A percentile compares a stretch with the other conserved stretches of the same genome.
Conservation (phyloP, 1,284 basidiomycete species). For the Puccinia sorghi region DNA sequence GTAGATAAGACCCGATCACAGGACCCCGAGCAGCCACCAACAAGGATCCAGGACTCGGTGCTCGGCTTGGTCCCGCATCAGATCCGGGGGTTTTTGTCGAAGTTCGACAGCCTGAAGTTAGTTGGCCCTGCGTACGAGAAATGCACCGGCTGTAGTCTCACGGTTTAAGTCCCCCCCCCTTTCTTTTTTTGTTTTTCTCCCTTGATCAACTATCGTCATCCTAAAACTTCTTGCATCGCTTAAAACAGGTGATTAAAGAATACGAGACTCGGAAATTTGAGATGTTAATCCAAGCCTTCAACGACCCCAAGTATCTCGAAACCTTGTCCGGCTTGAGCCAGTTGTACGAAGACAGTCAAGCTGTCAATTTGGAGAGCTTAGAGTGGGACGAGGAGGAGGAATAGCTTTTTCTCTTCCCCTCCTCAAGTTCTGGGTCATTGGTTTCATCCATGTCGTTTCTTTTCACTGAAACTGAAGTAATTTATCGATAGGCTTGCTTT, state of each 20-base stretch:
- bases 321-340: constrained; percentile 79
- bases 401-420: too few species aligned
- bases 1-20: constrained; percentile 47
- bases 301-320: constrained; percentile 79
- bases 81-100: constrained; percentile 80
- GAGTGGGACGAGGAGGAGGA: constrained; percentile 49
- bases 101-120: constrained; percentile 80
- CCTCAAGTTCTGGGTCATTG: too few species aligned
- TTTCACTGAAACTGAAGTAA: too few species aligned
- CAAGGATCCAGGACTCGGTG: constrained; percentile 62
- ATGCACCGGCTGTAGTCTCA: constrained; percentile 81
- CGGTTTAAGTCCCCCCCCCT: not conserved
- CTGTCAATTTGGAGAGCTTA: constrained; percentile 47
- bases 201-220: too few species aligned
- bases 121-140: constrained; percentile 80
- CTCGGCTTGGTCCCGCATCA: constrained; percentile 91
- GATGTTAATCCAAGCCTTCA: constrained; percentile 79
- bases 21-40: not conserved
- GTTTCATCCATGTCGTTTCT: not conserved
- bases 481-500: too few species aligned
- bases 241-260: constrained; percentile 69
- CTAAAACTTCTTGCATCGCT: not conserved
- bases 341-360: constrained; percentile 70
- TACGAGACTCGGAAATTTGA: constrained; percentile 75
- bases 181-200: not conserved